Evolutionary conservation across 495 filamentous ascomycete genomes (phyloP).

Genomic region (Monascus purpureus): DNA sequence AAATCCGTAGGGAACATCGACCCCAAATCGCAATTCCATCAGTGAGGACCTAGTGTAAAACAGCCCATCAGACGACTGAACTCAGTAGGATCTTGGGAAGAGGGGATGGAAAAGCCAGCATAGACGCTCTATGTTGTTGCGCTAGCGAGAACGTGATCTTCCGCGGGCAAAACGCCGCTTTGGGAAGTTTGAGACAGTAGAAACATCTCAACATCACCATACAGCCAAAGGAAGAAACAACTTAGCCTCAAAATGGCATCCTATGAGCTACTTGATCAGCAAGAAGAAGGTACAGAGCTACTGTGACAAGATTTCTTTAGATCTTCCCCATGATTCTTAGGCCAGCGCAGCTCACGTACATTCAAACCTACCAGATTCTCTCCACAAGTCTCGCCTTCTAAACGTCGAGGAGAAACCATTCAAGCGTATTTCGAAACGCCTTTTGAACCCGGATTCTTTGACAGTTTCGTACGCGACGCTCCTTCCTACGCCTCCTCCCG

Average conservation of each 20-base stretch:
- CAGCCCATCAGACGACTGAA: too few relatives aligned
- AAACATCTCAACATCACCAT: too few relatives aligned
- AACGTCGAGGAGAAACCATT: slow-evolving; percentile 88
- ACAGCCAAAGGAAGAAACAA: neutral
- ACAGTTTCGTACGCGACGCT: slow-evolving; percentile 38
- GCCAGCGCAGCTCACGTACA: slow-evolving; percentile 6
- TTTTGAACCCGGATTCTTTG: slow-evolving; percentile 51
- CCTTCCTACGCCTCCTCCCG: slow-evolving; percentile 57
- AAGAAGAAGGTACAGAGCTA: slow-evolving; percentile 33
- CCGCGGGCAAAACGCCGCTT: neutral
- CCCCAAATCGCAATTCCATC: too few relatives aligned
- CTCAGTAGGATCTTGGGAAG: too few relatives aligned
- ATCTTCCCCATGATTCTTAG: too few relatives aligned
- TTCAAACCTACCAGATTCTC: slow-evolving; percentile 41
- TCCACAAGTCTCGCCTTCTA: slow-evolving; percentile 83
- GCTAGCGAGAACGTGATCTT: neutral
- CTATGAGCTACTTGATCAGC: slow-evolving; percentile 33
- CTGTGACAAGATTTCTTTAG: too few relatives aligned
- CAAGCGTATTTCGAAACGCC: slow-evolving; percentile 72
- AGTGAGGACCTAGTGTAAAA: too few relatives aligned
- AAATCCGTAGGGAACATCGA: too few relatives aligned
- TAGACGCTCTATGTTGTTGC: too few relatives aligned
- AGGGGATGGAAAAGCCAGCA: too few relatives aligned
- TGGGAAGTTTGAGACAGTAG: too few relatives aligned
- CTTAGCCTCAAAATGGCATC: slow-evolving; percentile 23